Percentiles rank a stretch among this genome's conserved stretches.
phyloP scores from a whole-genome alignment of 768 basidiomycete genomes.

The Butyriboletus loyo region DNA sequence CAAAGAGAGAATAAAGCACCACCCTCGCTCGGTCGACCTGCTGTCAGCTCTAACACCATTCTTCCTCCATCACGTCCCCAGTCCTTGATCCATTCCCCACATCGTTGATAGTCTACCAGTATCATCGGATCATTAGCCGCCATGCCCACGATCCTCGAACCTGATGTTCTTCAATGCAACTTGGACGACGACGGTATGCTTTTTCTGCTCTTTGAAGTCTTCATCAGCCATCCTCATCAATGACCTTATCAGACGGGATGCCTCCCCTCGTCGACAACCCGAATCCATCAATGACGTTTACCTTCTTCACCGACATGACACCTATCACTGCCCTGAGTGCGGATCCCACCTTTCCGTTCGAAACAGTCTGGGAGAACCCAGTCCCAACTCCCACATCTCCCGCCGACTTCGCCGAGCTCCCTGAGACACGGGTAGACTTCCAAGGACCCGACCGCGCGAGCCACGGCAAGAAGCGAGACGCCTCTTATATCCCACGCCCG shows the following conservation, averaged over 20 bases:
- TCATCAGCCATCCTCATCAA: slow-evolving; percentile 8
- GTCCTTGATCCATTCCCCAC: slow-evolving; percentile 16
- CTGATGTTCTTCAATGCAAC: slow-evolving; percentile 23
- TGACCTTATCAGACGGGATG: slow-evolving; percentile 40
- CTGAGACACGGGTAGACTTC: slow-evolving; percentile 19
- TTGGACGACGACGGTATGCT: slow-evolving; percentile 38
- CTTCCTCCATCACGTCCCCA: slow-evolving; percentile 4
- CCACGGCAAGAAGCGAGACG: slow-evolving; percentile 64
- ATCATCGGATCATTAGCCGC: slow-evolving; percentile 1
- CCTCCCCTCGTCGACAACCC: slow-evolving; percentile 54
- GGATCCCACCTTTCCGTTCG: slow-evolving; percentile 34
- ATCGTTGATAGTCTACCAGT: no score
- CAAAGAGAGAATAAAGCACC: slow-evolving; percentile 37
- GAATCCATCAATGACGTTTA: slow-evolving; percentile 51
- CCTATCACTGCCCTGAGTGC: slow-evolving; percentile 46
- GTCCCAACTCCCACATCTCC: slow-evolving; percentile 17
- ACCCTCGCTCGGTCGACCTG: slow-evolving; percentile 21
- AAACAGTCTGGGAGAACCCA: slow-evolving; percentile 32
- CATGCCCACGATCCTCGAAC: slow-evolving; percentile 30
- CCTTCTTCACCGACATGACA: slow-evolving; percentile 61
- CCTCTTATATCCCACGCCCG: slow-evolving; percentile 76
- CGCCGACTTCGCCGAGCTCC: slow-evolving; percentile 13
- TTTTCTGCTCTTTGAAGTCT: background rate
- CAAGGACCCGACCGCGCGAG: slow-evolving; percentile 39
- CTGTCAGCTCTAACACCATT: slow-evolving; percentile 29